Evolutionary conservation across 2,329 filamentous ascomycete species (phyloP).

Genomic region (Diaporthe australafricana): DNA sequence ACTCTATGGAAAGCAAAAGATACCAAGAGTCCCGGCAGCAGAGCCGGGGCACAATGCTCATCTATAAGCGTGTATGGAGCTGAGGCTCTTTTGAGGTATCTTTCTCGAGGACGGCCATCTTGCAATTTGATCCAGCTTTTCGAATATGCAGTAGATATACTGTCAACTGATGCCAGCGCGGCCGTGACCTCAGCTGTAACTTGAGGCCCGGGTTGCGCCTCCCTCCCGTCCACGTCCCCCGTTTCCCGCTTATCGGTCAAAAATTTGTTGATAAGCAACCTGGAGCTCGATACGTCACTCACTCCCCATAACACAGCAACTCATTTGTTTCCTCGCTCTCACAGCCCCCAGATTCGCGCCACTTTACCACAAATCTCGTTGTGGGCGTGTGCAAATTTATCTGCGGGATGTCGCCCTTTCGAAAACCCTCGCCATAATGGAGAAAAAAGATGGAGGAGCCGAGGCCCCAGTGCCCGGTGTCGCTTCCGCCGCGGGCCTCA

Average conservation of each 20-base stretch:
- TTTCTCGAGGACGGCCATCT: background rate
- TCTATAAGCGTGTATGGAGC: background rate
- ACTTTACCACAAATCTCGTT: constrained; percentile 7
- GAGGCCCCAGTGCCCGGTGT: constrained; percentile 79
- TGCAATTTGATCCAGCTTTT: background rate
- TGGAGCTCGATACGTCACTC: constrained; percentile 32
- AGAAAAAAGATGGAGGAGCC: constrained; percentile 56
- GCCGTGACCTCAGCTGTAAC: no score
- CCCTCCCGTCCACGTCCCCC: background rate
- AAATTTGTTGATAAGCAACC: constrained; percentile 37
- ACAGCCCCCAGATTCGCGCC: background rate
- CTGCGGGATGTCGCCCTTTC: constrained; percentile 19
- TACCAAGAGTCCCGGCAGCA: background rate
- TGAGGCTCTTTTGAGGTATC: background rate
- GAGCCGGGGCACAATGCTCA: background rate
- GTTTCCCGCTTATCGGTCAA: constrained; percentile 35
- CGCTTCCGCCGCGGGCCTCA: constrained; percentile 90
- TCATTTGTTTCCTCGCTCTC: background rate
- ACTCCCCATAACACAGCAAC: background rate
- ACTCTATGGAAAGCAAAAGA: constrained; percentile 29
- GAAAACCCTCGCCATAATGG: constrained; percentile 24
- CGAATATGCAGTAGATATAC: background rate
- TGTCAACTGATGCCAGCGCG: background rate
- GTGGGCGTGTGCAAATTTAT: background rate
- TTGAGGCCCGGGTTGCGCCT: background rate